Evolutionary conservation across 2,329 filamentous ascomycete species (phyloP).

Genomic region (Chaetoscypha palmicola): DNA sequence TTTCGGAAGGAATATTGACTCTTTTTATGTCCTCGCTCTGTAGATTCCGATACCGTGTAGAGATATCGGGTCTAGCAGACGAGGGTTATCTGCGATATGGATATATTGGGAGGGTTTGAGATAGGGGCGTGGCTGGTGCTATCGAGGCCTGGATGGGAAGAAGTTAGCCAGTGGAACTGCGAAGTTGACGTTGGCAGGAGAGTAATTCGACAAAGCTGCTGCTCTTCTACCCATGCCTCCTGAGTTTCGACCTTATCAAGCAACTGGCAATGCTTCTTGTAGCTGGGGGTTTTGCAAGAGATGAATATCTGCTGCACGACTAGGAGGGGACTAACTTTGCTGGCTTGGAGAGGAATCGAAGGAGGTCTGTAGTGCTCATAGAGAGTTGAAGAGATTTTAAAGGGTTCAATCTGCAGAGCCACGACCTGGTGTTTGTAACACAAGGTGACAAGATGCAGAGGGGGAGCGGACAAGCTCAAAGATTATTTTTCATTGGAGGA

Average conservation of each 20-base stretch:
- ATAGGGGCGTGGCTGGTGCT: slow-evolving; percentile 46
- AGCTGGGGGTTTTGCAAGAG: too few relatives aligned
- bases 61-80: slow-evolving; percentile 83
- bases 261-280: too few relatives aligned
- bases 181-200: neutral
- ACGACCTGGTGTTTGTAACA: slow-evolving; percentile 20
- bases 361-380: slow-evolving; percentile 88
- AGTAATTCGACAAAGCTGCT: too few relatives aligned
- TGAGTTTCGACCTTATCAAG: too few relatives aligned
- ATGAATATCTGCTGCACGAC: too few relatives aligned
- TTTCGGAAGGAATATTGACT: slow-evolving; percentile 83
- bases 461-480: slow-evolving; percentile 5
- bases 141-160: slow-evolving; percentile 58
- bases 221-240: too few relatives aligned
- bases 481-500: slow-evolving; percentile 5
- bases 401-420: slow-evolving; percentile 12
- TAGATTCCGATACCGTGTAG: slow-evolving; percentile 75
- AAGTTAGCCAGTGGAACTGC: too few relatives aligned
- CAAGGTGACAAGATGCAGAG: slow-evolving; percentile 18
- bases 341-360: slow-evolving; percentile 90
- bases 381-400: slow-evolving; percentile 36
- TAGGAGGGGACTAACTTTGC: slow-evolving; percentile 64
- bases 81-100: slow-evolving; percentile 53
- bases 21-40: slow-evolving; percentile 54
- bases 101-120: slow-evolving; percentile 25